These are phyloP conservation scores for Aquilaria agallochum DNA, from an alignment of 441 rosid genomes.

Conservation along the genomic window DNA sequence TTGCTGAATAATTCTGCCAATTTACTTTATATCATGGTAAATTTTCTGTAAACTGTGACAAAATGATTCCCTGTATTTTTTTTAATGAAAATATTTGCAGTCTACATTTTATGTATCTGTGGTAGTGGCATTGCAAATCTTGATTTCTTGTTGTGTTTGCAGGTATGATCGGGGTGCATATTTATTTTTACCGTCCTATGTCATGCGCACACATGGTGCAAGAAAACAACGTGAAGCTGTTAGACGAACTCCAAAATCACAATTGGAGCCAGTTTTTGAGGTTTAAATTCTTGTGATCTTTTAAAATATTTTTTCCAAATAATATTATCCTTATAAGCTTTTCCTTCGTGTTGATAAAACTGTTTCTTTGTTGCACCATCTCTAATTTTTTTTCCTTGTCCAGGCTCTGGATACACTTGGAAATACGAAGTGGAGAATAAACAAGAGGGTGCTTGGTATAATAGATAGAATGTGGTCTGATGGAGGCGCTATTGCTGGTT, in stretches of 20 bases:
- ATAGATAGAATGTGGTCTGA: slow-evolving; percentile 92
- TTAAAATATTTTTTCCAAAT: not conserved
- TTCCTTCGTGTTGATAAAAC: slow-evolving; percentile 17
- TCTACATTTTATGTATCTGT: too few relatives aligned
- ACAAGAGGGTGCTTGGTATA: slow-evolving; percentile 72
- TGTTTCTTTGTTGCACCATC: slow-evolving; percentile 4
- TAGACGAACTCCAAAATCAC: slow-evolving; percentile 57
- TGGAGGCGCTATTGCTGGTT: slow-evolving; percentile 78
- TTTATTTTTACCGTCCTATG: slow-evolving; percentile 80
- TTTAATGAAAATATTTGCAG: too few relatives aligned
- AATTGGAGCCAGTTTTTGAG: slow-evolving; percentile 75
- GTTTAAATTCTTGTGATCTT: slow-evolving; percentile 32
- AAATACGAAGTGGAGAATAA: slow-evolving; percentile 92
- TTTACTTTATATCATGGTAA: too few relatives aligned
- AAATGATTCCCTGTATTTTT: too few relatives aligned
- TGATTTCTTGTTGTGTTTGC: slow-evolving; percentile 27
- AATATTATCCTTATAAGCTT: slow-evolving; percentile 4
- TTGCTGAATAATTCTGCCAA: too few relatives aligned
- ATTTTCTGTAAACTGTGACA: too few relatives aligned
- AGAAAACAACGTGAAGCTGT: slow-evolving; percentile 68
- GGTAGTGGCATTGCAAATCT: too few relatives aligned
- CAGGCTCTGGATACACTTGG: slow-evolving; percentile 98
- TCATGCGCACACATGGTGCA: slow-evolving; percentile 96
- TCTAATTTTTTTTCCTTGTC: slow-evolving; percentile 5
- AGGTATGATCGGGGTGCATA: slow-evolving; percentile 90